These are phyloP conservation scores for Aspergillus baeticus DNA, from an alignment of 495 filamentous ascomycete genomes.

Conservation along the genomic window DNA sequence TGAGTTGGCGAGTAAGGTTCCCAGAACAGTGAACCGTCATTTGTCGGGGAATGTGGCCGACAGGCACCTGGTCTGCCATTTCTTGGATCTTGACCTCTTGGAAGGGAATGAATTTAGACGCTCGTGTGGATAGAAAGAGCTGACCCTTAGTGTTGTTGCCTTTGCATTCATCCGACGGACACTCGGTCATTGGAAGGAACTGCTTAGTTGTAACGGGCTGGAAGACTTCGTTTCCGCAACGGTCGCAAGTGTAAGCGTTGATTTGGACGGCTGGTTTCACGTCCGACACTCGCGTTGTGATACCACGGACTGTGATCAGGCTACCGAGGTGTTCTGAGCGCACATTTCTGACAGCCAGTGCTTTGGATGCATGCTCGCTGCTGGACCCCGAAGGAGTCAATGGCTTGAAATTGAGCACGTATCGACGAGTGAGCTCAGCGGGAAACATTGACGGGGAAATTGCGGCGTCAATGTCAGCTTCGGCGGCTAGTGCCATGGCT, in stretches of 20 bases:
- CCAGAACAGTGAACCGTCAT: slow-evolving; percentile 90
- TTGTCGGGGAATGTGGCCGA: slow-evolving; percentile 91
- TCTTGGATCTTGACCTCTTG: slow-evolving; percentile 99
- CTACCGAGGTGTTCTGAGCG: slow-evolving; percentile 88
- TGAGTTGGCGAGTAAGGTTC: slow-evolving; percentile 76
- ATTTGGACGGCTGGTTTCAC: slow-evolving; percentile 97
- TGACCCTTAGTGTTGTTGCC: slow-evolving; percentile 90
- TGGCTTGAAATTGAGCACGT: slow-evolving; percentile 94
- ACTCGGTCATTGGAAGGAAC: slow-evolving; percentile 80
- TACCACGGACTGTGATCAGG: slow-evolving; percentile 92
- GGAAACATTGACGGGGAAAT: slow-evolving; percentile 67
- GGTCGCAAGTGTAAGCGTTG: slow-evolving; percentile 95
- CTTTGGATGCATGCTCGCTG: slow-evolving; percentile 64
- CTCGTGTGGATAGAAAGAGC: slow-evolving; percentile 86
- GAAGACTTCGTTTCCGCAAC: slow-evolving; percentile 95
- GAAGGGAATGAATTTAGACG: slow-evolving; percentile 95
- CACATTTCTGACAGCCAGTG: slow-evolving; percentile 89
- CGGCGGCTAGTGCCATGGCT: slow-evolving; percentile 62
- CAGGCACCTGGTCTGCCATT: slow-evolving; percentile 95
- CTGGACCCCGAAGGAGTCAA: slow-evolving; percentile 67
- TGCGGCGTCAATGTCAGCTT: slow-evolving; percentile 62
- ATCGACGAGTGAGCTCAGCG: slow-evolving; percentile 86
- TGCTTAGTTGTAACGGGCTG: slow-evolving; percentile 92
- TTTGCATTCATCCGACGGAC: slow-evolving; percentile 83
- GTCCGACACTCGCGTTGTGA: slow-evolving; percentile 92